Evolutionary conservation across 164 flowering plant species (phyloP).

Genomic region (Kingdonia uniflora): DNA sequence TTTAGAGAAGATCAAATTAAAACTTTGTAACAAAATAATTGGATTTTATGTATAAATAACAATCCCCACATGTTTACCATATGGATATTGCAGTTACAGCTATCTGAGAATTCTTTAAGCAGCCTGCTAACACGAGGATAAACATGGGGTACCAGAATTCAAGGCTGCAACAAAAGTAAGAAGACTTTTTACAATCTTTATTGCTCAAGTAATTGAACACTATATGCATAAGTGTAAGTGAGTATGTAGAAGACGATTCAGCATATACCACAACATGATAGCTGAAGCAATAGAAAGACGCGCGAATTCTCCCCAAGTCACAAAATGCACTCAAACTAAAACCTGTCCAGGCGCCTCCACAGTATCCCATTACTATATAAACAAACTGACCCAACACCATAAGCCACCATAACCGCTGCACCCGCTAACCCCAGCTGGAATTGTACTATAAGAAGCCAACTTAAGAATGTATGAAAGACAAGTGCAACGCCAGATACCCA

Average conservation of each 20-base stretch:
- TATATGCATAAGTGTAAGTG: neutral
- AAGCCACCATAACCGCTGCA: slow-evolving; percentile 51
- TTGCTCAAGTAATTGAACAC: neutral
- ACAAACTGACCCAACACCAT: slow-evolving; percentile 28
- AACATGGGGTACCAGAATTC: slow-evolving; percentile 22
- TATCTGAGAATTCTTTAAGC: slow-evolving; percentile 13
- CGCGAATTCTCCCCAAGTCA: slow-evolving; percentile 41
- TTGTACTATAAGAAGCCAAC: slow-evolving; percentile 40
- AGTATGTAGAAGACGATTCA: neutral
- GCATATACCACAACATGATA: slow-evolving; percentile 51
- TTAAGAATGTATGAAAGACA: slow-evolving; percentile 22
- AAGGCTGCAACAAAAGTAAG: slow-evolving; percentile 13
- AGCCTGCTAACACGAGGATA: slow-evolving; percentile 18
- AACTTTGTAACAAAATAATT: too few relatives aligned
- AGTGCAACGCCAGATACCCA: slow-evolving; percentile 30
- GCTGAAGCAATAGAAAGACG: slow-evolving; percentile 55
- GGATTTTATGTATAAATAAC: too few relatives aligned
- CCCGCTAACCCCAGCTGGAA: slow-evolving; percentile 35
- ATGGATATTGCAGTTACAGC: slow-evolving; percentile 22
- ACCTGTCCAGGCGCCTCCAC: slow-evolving; percentile 46
- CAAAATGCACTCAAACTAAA: slow-evolving; percentile 42
- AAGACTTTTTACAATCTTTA: neutral
- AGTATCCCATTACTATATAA: slow-evolving; percentile 29
- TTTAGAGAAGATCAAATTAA: too few relatives aligned
- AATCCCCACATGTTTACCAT: slow-evolving; percentile 10